Conservation (phyloP, 352 stramenopile species). For the Globisporangium canariense region DNA sequence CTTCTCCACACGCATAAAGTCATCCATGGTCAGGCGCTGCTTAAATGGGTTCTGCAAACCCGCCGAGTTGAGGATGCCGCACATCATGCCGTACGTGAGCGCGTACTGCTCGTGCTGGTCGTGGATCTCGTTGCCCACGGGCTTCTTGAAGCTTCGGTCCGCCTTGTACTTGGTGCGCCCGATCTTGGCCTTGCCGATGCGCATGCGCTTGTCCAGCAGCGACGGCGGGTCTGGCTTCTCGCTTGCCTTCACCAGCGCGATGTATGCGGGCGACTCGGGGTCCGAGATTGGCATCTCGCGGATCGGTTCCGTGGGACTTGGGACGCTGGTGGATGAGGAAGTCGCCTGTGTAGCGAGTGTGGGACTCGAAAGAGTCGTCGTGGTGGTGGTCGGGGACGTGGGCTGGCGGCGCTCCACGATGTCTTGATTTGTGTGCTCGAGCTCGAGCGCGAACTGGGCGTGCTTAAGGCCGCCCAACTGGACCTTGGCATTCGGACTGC, state of each 20-base stretch:
- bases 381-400: constrained; percentile 6
- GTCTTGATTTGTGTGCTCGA: constrained; percentile 21
- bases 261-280: constrained; percentile 35
- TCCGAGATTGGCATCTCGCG: constrained; percentile 27
- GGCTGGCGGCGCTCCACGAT: constrained; percentile 3
- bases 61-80: constrained; percentile 95
- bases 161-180: constrained; percentile 50
- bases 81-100: constrained; percentile 98
- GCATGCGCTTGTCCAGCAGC: constrained; percentile 52
- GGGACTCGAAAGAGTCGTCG: constrained; percentile 10
- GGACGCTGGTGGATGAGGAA: background rate
- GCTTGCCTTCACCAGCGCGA: constrained; percentile 39
- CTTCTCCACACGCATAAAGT: constrained; percentile 89
- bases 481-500: background rate
- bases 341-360: background rate
- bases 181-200: constrained; percentile 51
- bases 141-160: constrained; percentile 63
- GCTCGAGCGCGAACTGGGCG: constrained; percentile 15
- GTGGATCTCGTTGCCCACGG: constrained; percentile 72
- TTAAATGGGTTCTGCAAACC: constrained; percentile 79
- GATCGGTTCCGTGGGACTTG: constrained; percentile 6
- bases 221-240: constrained; percentile 42
- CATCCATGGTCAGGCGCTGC: constrained; percentile 84
- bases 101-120: constrained; percentile 95
- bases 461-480: background rate